Evolutionary conservation across 2,329 filamentous ascomycete genomes (phyloP).

Genomic region (Penicillium sp.): DNA sequence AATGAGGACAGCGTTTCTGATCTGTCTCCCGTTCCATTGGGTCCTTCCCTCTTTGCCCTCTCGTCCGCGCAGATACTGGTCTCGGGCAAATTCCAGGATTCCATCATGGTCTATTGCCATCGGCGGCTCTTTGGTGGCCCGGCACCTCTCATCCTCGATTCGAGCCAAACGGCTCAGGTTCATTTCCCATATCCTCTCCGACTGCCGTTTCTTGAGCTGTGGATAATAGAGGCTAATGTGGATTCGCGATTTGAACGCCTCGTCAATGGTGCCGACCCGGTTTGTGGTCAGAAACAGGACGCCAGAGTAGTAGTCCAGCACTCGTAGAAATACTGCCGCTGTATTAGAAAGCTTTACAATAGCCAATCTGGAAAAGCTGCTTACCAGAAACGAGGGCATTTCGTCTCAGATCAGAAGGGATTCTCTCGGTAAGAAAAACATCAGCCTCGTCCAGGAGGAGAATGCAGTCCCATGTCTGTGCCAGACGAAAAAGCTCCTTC

Average conservation of each 20-base stretch:
- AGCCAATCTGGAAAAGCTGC: background rate
- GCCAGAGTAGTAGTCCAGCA: conserved; percentile 55
- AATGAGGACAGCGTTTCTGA: conserved; percentile 44
- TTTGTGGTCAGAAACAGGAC: conserved; percentile 56
- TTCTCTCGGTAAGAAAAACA: conserved; percentile 48
- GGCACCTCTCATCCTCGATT: conserved; percentile 12
- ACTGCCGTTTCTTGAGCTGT: conserved; percentile 20
- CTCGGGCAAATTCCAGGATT: background rate
- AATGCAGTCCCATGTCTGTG: conserved; percentile 41
- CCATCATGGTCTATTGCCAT: background rate
- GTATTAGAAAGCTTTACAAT: background rate
- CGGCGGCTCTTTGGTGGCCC: background rate
- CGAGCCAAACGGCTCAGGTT: conserved; percentile 24
- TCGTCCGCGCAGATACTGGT: conserved; percentile 6
- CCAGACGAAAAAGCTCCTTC: conserved; percentile 30
- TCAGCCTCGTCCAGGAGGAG: conserved; percentile 52
- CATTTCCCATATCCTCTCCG: conserved; percentile 28
- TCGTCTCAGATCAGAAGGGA: conserved; percentile 39
- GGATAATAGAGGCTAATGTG: conserved; percentile 53
- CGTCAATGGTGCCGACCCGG: conserved; percentile 54
- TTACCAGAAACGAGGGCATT: conserved; percentile 48
- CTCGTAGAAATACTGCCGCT: conserved; percentile 51
- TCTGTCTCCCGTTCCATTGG: conserved; percentile 44
- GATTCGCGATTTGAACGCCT: conserved; percentile 54
- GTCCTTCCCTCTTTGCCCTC: conserved; percentile 14